These are phyloP conservation scores for Coemansia sp. DNA, from an alignment of 192 early-diverging fungal genomes.

Conservation along the genomic window DNA sequence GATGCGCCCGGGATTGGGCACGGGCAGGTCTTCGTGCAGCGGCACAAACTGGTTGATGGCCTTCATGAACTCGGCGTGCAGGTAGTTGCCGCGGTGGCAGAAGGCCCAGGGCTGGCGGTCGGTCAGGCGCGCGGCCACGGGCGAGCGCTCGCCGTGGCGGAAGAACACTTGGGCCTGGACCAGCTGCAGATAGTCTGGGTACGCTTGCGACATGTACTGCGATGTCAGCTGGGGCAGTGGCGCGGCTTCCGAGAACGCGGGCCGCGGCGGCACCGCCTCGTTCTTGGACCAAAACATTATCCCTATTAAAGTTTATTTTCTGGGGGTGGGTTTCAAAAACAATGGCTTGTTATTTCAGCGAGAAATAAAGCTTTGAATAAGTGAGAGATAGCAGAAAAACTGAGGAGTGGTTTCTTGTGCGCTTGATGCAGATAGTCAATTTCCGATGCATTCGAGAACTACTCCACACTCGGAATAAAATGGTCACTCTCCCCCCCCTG, in stretches of 20 bases:
- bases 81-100: conserved; percentile 25
- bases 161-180: conserved; percentile 43
- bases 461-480: too few relatives aligned
- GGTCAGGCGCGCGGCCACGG: conserved; percentile 7
- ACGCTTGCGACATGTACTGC: conserved; percentile 17
- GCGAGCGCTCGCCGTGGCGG: conserved; percentile 44
- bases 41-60: conserved; percentile 27
- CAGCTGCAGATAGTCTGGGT: conserved; percentile 27
- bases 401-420: too few relatives aligned
- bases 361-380: too few relatives aligned
- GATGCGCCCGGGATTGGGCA: conserved; percentile 8
- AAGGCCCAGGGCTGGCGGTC: conserved; percentile 11
- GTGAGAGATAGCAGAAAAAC: too few relatives aligned
- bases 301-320: too few relatives aligned
- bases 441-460: too few relatives aligned
- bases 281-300: conserved; percentile 10
- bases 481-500: too few relatives aligned
- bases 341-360: too few relatives aligned
- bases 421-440: too few relatives aligned
- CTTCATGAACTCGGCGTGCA: conserved; percentile 38
- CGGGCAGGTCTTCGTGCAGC: conserved; percentile 18
- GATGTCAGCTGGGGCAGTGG: conserved; percentile 20
- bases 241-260: conserved; percentile 21
- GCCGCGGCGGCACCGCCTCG: background rate
- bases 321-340: background rate